Evolutionary conservation across 1,139 yeast species (phyloP).

Genomic region (Pichia sp.): DNA sequence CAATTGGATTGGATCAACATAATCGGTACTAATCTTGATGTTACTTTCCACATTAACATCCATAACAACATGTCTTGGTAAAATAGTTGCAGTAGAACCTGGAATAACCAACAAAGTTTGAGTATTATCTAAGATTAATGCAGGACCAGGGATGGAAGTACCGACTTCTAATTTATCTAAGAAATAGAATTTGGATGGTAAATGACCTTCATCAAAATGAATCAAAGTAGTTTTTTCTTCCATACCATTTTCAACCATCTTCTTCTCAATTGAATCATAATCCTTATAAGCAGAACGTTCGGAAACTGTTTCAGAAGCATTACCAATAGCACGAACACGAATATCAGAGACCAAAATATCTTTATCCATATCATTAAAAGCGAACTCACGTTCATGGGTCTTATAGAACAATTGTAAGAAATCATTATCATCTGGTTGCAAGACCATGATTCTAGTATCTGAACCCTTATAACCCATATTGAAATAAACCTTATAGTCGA

Average conservation of each 20-base stretch:
- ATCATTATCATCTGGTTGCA: slow-evolving; percentile 31
- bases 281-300: slow-evolving; percentile 22
- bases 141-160: slow-evolving; percentile 64
- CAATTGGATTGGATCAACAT: slow-evolving; percentile 50
- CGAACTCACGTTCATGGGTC: slow-evolving; percentile 66
- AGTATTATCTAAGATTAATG: slow-evolving; percentile 80
- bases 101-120: slow-evolving; percentile 87
- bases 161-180: slow-evolving; percentile 47
- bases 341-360: slow-evolving; percentile 77
- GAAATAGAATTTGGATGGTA: slow-evolving; percentile 28
- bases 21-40: slow-evolving; percentile 15
- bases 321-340: slow-evolving; percentile 69
- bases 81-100: slow-evolving; percentile 57
- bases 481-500: slow-evolving; percentile 55
- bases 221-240: slow-evolving; percentile 24
- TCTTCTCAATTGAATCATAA: slow-evolving; percentile 28
- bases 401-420: slow-evolving; percentile 27
- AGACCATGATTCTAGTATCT: slow-evolving; percentile 78
- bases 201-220: slow-evolving; percentile 9
- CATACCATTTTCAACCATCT: slow-evolving; percentile 16
- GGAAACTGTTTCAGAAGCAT: slow-evolving; percentile 36
- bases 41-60: background rate
- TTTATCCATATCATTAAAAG: slow-evolving; percentile 56
- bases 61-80: slow-evolving; percentile 26
- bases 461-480: slow-evolving; percentile 87